phyloP scores from a whole-genome alignment of 148 eudicot genomes.

The Amaranthus hypochondriacus region DNA sequence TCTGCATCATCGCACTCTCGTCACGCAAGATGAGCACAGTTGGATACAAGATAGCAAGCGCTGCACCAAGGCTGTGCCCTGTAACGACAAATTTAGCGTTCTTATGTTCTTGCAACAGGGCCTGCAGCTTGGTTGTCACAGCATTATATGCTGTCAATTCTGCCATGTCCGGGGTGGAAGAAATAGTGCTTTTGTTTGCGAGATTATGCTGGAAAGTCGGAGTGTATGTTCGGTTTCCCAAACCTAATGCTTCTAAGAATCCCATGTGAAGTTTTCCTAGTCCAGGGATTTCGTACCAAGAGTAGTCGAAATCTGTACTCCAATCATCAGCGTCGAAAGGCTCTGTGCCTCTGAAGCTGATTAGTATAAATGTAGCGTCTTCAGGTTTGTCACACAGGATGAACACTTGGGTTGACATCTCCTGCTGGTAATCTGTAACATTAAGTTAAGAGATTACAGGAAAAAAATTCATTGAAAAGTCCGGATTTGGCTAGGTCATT shows the following conservation, averaged over 20 bases:
- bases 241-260: conserved; percentile 72
- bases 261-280: conserved; percentile 63
- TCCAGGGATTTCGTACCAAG: conserved; percentile 46
- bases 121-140: conserved; percentile 37
- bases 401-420: conserved; percentile 50
- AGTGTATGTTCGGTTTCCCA: conserved; percentile 31
- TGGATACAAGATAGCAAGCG: conserved; percentile 55
- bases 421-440: conserved; percentile 42
- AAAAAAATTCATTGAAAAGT: too few relatives aligned
- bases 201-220: conserved; percentile 31
- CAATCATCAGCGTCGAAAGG: conserved; percentile 58
- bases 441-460: not conserved
- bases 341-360: conserved; percentile 75
- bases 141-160: conserved; percentile 43
- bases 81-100: conserved; percentile 53
- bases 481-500: too few relatives aligned
- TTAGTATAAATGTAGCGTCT: conserved; percentile 38
- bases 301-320: conserved; percentile 63
- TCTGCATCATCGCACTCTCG: conserved; percentile 38
- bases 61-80: conserved; percentile 86
- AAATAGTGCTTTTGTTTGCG: not conserved
- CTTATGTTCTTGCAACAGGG: conserved; percentile 25
- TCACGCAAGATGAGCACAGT: conserved; percentile 43
- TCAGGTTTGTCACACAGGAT: conserved; percentile 42
- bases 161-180: conserved; percentile 4